A percentile compares a stretch with the other conserved stretches of the same genome.
Conservation (phyloP, 1,284 basidiomycete species). For the Ceratorhiza oryzae-sativae region DNA sequence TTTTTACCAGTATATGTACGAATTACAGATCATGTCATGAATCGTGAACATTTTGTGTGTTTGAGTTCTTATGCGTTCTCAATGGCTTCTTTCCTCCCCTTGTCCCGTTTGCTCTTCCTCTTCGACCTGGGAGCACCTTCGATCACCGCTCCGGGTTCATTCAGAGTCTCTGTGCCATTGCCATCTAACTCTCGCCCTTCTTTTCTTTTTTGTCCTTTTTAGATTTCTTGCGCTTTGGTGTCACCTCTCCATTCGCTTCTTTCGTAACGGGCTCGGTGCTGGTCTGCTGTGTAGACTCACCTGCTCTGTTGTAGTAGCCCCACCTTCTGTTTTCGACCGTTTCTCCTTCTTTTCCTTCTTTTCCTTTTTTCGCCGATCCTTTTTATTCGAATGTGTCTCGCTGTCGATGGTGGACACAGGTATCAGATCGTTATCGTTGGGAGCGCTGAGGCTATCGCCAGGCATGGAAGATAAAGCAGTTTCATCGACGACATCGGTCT, state of each 20-base stretch:
- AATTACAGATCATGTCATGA: slow-evolving; percentile 36
- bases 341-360: slow-evolving; percentile 46
- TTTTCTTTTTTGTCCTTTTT: slow-evolving; percentile 41
- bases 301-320: slow-evolving; percentile 40
- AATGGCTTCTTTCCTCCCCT: background rate
- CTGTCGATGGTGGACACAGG: slow-evolving; percentile 33
- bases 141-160: background rate
- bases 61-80: background rate
- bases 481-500: slow-evolving; percentile 28
- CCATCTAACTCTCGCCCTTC: slow-evolving; percentile 41
- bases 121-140: slow-evolving; percentile 28
- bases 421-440: slow-evolving; percentile 38
- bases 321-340: slow-evolving; percentile 27
- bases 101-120: slow-evolving; percentile 38
- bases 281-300: background rate
- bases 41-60: background rate
- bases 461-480: slow-evolving; percentile 6
- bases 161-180: background rate
- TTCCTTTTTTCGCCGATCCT: slow-evolving; percentile 45
- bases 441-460: slow-evolving; percentile 32
- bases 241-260: slow-evolving; percentile 33
- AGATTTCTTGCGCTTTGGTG: slow-evolving; percentile 21
- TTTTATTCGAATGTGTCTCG: slow-evolving; percentile 46
- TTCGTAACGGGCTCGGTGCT: background rate
- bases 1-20: slow-evolving; percentile 34